Conservation (phyloP, 2,329 filamentous ascomycete species). For the Talaromyces sp. region DNA sequence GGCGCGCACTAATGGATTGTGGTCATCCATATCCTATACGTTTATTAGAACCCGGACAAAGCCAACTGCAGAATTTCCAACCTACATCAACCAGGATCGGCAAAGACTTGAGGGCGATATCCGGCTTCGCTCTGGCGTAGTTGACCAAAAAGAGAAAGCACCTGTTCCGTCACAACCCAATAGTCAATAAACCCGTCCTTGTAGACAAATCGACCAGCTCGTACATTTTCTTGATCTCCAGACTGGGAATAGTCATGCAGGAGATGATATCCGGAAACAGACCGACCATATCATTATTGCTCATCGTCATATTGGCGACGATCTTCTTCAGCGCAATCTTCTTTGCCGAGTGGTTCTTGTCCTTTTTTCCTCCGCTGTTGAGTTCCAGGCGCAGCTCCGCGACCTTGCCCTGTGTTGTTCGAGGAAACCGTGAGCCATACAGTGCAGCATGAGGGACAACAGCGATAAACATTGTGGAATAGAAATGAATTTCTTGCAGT, state of each 20-base stretch:
- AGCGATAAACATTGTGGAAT: conserved; percentile 24
- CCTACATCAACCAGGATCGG: conserved; percentile 74
- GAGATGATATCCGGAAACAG: conserved; percentile 91
- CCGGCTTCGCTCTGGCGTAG: conserved; percentile 89
- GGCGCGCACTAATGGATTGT: conserved; percentile 86
- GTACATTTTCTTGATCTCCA: conserved; percentile 99
- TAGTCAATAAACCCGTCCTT: neutral
- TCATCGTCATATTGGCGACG: conserved; percentile 99
- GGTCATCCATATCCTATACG: conserved; percentile 80
- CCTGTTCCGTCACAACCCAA: conserved; percentile 48
- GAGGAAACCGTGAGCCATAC: conserved; percentile 27
- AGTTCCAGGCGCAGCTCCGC: conserved; percentile 93
- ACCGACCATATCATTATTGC: conserved; percentile 99
- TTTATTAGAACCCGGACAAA: neutral
- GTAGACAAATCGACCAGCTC: conserved; percentile 12
- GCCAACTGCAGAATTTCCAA: neutral
- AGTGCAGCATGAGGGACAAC: conserved; percentile 22
- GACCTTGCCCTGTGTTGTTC: conserved; percentile 81
- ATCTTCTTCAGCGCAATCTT: conserved; percentile 99
- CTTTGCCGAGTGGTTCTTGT: conserved; percentile 91
- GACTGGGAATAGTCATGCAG: conserved; percentile 89
- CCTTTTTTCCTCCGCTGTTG: conserved; percentile 91
- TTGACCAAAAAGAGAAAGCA: conserved; percentile 97
- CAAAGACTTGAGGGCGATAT: conserved; percentile 88
- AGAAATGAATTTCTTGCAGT: neutral